Evolutionary conservation across 768 basidiomycete species (phyloP).

Genomic region (Wakefieldia striispora): DNA sequence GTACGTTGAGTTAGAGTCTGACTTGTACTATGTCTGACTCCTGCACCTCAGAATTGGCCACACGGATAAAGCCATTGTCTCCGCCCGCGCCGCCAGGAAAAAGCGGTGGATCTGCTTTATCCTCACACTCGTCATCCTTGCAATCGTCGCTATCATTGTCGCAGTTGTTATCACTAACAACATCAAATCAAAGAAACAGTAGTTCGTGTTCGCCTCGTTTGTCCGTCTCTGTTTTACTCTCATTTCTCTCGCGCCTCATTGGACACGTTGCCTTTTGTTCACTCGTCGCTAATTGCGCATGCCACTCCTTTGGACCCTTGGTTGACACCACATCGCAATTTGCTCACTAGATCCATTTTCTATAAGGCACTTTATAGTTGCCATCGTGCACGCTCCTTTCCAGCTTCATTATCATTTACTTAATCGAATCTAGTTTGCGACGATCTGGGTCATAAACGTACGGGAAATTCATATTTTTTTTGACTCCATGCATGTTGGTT

Average conservation of each 20-base stretch:
- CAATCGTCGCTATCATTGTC: conserved; percentile 62
- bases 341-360: conserved; percentile 15
- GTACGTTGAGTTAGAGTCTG: conserved; percentile 41
- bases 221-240: not conserved
- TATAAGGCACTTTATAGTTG: conserved; percentile 1
- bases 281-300: conserved; percentile 1
- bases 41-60: conserved; percentile 59
- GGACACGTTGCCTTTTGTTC: conserved; percentile 14
- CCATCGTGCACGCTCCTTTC: conserved; percentile 16
- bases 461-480: conserved; percentile 7
- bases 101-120: conserved; percentile 98
- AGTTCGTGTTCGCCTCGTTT: not conserved
- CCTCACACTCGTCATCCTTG: conserved; percentile 62
- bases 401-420: conserved; percentile 22
- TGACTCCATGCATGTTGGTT: not conserved
- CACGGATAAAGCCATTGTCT: conserved; percentile 82
- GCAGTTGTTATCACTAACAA: conserved; percentile 54
- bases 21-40: not conserved
- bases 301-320: conserved; percentile 23
- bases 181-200: conserved; percentile 29
- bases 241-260: not conserved
- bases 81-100: conserved; percentile 85
- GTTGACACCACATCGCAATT: conserved; percentile 7
- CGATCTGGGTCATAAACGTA: conserved; percentile 13
- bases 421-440: conserved; percentile 28